Evolutionary conservation across 768 basidiomycete species (phyloP), one percentile per base, ranked within the genome.

Genomic region (Crucibulum laeve): DNA sequence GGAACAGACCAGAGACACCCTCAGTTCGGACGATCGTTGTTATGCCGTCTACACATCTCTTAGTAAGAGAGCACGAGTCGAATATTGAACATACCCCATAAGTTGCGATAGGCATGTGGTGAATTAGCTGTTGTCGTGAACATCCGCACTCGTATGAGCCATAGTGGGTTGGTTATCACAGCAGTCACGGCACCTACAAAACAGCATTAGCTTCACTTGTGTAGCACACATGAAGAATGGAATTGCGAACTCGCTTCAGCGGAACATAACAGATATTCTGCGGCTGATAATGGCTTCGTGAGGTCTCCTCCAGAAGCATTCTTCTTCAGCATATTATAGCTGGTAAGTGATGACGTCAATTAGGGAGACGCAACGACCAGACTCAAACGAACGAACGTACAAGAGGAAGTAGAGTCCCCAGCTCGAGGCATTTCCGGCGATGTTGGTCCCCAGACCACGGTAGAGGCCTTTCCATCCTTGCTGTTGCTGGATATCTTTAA

Each of bases 401-500:
- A 96, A 95, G 49, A 95, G 77, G 67, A 99, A 99, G 65, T 99
- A 99, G 19, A 97, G 65, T 0, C 96, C 96, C 96, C 96, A 99
- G 54, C 91, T 94, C 5, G 86, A 83, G 15, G 94, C 92, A 51
- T 97, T 97, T 10, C 95, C 96, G 0, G 90, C 89, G 47, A 97
- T 76, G 62, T 98, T 99, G 2, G 93, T 81, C 0, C 80, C 77
- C 24, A 98, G 70, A 13, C 96, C 96, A 42, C 95, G 77, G 61
- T 98, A 98, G 38, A 98, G 68, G 0, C 94, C 95, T 47, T 64
- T 74, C 79, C 82, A 87, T 4, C 96, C 95, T 45, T 88, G 79
- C 26, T 73, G 67, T 36, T 67, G 73, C 18, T 87, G 78, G 28
- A 97, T 92, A 43, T 82, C 80, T 33, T 71, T 71, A 40, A 98